Evolutionary conservation across 75 land plant genomes (phyloP).

Genomic region (Picea sitchensis): DNA sequence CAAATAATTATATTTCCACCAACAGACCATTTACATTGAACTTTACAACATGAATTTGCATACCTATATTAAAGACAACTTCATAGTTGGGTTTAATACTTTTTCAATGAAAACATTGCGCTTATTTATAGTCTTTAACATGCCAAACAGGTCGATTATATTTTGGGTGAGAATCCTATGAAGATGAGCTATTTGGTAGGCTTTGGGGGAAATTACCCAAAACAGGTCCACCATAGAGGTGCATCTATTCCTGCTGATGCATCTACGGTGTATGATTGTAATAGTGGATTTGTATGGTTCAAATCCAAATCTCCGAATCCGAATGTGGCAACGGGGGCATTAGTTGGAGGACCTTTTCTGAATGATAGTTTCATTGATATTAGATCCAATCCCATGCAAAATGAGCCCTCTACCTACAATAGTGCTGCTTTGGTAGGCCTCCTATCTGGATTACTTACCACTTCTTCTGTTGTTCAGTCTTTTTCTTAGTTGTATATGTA

Average conservation of each 20-base stretch:
- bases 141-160: constrained; percentile 58
- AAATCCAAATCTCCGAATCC: constrained; percentile 45
- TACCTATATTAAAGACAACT: too few species aligned
- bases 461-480: constrained; percentile 41
- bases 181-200: constrained; percentile 84
- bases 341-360: constrained; percentile 79
- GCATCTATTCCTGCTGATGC: constrained; percentile 75
- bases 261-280: constrained; percentile 32
- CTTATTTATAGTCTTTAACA: not conserved
- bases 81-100: too few species aligned
- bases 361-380: constrained; percentile 45
- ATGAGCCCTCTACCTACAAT: constrained; percentile 87
- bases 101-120: not conserved
- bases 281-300: constrained; percentile 65
- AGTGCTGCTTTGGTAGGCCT: constrained; percentile 78
- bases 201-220: constrained; percentile 66
- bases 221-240: constrained; percentile 76
- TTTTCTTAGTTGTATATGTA: constrained; percentile 15
- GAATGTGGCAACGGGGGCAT: constrained; percentile 61
- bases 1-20: not conserved
- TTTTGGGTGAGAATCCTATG: constrained; percentile 71
- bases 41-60: not conserved
- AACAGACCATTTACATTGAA: not conserved
- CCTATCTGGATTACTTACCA: constrained; percentile 67
- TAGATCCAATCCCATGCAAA: constrained; percentile 69